phyloP scores from a whole-genome alignment of 106 monocot species.

The Apostasia ramifera region DNA sequence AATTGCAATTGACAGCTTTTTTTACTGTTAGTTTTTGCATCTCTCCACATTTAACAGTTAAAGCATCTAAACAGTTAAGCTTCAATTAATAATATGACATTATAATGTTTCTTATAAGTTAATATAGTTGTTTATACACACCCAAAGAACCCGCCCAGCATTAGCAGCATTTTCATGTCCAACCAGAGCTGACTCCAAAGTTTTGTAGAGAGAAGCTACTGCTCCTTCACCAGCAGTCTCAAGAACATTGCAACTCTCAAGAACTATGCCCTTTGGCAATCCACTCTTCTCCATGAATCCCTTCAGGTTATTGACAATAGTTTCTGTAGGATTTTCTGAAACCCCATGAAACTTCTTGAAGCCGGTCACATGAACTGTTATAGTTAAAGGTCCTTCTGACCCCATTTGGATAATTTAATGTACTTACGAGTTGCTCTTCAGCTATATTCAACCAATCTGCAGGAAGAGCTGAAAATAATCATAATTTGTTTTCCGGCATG shows the following conservation, averaged over 20 bases:
- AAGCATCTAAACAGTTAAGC: not conserved
- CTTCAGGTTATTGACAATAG: conserved; percentile 69
- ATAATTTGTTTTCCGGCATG: too few species aligned
- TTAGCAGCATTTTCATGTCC: conserved; percentile 21
- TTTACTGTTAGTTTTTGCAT: too few species aligned
- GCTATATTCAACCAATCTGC: not conserved
- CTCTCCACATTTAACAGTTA: too few species aligned
- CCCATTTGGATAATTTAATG: conserved; percentile 40
- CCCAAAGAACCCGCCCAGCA: conserved; percentile 53
- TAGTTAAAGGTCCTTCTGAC: conserved; percentile 78
- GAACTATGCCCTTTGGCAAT: conserved; percentile 59
- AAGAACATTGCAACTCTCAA: conserved; percentile 76
- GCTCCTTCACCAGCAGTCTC: conserved; percentile 91
- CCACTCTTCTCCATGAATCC: conserved; percentile 61
- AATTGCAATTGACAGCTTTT: too few species aligned
- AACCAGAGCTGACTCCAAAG: conserved; percentile 48
- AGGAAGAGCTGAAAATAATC: too few species aligned
- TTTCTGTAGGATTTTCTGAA: conserved; percentile 90
- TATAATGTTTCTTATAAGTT: not conserved
- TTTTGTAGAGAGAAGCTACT: conserved; percentile 44
- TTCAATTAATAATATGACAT: not conserved
- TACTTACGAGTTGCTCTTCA: not conserved
- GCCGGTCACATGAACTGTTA: conserved; percentile 83
- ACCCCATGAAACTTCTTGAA: conserved; percentile 98
- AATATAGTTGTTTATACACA: conserved; percentile 13